These are phyloP conservation scores for Lavandula angustifolia DNA, from an alignment of 257 asterid species.

Conservation along the genomic window DNA sequence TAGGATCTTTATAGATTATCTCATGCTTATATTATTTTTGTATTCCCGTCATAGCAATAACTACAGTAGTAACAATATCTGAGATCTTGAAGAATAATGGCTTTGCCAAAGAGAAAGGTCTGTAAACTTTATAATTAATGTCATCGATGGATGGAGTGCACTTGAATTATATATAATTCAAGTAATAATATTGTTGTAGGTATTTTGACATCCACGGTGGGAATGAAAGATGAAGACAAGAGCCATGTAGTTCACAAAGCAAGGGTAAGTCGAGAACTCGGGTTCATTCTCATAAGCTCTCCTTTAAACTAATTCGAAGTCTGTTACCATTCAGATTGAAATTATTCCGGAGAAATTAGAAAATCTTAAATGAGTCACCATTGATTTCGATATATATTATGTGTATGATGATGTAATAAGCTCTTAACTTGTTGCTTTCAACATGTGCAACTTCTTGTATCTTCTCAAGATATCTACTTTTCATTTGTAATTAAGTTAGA, in stretches of 20 bases:
- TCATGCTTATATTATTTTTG: background rate
- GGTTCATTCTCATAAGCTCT: background rate
- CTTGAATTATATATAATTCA: too few species aligned
- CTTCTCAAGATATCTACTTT: too few species aligned
- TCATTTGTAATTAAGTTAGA: too few species aligned
- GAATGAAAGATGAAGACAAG: slow-evolving; percentile 73
- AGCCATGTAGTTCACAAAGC: slow-evolving; percentile 82
- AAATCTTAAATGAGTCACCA: slow-evolving; percentile 63
- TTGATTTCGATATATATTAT: slow-evolving; percentile 51
- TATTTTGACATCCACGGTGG: slow-evolving; percentile 77
- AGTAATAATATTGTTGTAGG: slow-evolving; percentile 47
- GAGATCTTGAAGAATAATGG: slow-evolving; percentile 90
- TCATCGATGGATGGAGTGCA: too few species aligned
- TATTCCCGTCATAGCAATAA: slow-evolving; percentile 57
- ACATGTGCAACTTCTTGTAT: too few species aligned
- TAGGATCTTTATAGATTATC: background rate
- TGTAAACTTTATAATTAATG: too few species aligned
- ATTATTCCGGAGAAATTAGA: slow-evolving; percentile 79
- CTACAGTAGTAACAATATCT: slow-evolving; percentile 83
- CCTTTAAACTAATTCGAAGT: background rate
- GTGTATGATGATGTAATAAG: too few species aligned
- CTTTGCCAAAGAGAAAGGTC: slow-evolving; percentile 79
- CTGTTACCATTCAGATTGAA: slow-evolving; percentile 46
- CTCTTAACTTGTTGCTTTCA: too few species aligned
- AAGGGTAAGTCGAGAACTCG: slow-evolving; percentile 45